These are phyloP conservation scores for Sedum album DNA, from an alignment of 164 flowering plant species.

Conservation along the genomic window DNA sequence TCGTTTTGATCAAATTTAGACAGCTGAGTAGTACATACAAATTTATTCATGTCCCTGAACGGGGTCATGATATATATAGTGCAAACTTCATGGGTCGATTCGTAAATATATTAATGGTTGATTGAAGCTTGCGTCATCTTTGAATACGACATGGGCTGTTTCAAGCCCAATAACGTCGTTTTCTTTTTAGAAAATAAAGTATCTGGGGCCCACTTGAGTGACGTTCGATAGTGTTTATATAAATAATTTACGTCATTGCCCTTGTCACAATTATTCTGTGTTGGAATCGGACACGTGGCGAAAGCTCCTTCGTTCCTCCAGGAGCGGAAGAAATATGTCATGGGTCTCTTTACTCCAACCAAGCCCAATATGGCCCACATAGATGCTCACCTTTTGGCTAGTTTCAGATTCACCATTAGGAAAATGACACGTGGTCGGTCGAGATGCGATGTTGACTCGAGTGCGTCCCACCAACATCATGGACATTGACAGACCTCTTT, in stretches of 20 bases:
- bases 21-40: not conserved
- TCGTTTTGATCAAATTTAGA: not conserved
- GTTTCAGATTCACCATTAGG: not conserved
- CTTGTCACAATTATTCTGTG: not conserved
- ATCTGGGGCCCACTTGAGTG: not conserved
- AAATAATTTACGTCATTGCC: not conserved
- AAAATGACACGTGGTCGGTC: not conserved
- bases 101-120: not conserved
- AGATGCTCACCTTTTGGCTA: not conserved
- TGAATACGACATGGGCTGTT: not conserved
- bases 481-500: not conserved
- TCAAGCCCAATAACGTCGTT: not conserved
- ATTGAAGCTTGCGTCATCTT: conserved; percentile 4
- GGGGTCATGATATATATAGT: not conserved
- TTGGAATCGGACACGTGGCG: not conserved
- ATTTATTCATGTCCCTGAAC: not conserved
- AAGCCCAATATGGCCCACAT: not conserved
- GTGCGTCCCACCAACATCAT: not conserved
- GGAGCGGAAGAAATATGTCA: not conserved
- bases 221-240: not conserved
- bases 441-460: not conserved
- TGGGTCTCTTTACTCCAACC: not conserved
- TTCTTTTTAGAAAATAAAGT: not conserved
- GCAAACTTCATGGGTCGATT: not conserved
- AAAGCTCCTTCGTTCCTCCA: not conserved